These are phyloP conservation scores for Cryptosporidium muris DNA, from an alignment of 169 alveolate genomes.

Conservation along the genomic window DNA sequence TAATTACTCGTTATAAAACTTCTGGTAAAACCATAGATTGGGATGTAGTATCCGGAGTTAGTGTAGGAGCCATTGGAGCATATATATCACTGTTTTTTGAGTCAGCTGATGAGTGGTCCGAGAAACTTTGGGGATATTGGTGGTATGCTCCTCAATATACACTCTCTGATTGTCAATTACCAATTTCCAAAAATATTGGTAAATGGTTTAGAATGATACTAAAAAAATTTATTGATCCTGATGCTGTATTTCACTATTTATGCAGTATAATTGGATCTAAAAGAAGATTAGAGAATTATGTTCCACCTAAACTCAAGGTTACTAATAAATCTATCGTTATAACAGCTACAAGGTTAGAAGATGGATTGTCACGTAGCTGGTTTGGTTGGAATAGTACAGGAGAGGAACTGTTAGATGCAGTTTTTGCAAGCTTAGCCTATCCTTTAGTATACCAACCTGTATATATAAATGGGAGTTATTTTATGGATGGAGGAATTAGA, in stretches of 20 bases:
- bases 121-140: conserved; percentile 68
- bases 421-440: conserved; percentile 65
- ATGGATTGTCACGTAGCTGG: conserved; percentile 65
- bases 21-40: conserved; percentile 49
- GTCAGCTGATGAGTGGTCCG: conserved; percentile 46
- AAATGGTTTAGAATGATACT: conserved; percentile 61
- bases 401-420: conserved; percentile 59
- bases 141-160: conserved; percentile 61
- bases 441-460: conserved; percentile 61
- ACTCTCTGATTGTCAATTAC: conserved; percentile 64
- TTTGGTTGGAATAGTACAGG: conserved; percentile 71
- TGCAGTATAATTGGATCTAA: conserved; percentile 59
- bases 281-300: conserved; percentile 15
- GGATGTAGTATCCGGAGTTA: conserved; percentile 65
- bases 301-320: conserved; percentile 23
- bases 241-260: conserved; percentile 62
- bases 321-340: conserved; percentile 31
- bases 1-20: conserved; percentile 35
- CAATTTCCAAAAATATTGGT: conserved; percentile 51
- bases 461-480: conserved; percentile 55
- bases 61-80: conserved; percentile 71
- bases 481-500: conserved; percentile 69
- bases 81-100: conserved; percentile 27
- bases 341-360: conserved; percentile 67
- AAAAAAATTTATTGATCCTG: conserved; percentile 66